Percentiles rank a stretch among this genome's conserved stretches.
Conservation (phyloP, 345 rosid species). For the Alliaria petiolata region DNA sequence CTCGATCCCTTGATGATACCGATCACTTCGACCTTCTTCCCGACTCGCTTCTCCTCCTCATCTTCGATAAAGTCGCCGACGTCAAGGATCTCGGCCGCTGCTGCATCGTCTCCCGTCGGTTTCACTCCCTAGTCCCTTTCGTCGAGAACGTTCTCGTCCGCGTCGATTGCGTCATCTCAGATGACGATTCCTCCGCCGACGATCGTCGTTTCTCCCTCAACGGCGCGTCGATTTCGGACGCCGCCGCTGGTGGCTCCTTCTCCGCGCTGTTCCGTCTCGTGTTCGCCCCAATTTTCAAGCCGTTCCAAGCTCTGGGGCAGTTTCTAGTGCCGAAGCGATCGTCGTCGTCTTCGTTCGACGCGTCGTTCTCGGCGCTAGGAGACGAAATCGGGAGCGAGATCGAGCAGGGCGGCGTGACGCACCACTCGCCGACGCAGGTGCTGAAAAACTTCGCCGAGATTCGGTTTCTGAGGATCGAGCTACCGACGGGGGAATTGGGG, state of each 20-base stretch:
- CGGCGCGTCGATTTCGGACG: slow-evolving; percentile 27
- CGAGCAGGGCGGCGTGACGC: slow-evolving; percentile 78
- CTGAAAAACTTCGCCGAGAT: slow-evolving; percentile 77
- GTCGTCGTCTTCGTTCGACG: not conserved
- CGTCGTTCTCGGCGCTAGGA: slow-evolving; percentile 34
- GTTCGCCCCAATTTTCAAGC: slow-evolving; percentile 63
- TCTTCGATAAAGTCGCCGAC: slow-evolving; percentile 84
- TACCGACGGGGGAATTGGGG: slow-evolving; percentile 86
- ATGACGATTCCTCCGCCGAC: slow-evolving; percentile 48
- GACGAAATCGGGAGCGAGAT: slow-evolving; percentile 45
- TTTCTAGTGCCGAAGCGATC: slow-evolving; percentile 53
- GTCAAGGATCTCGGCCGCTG: slow-evolving; percentile 95
- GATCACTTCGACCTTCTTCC: slow-evolving; percentile 94
- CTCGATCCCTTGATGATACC: slow-evolving; percentile 17
- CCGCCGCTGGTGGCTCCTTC: slow-evolving; percentile 32
- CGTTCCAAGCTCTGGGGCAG: slow-evolving; percentile 67
- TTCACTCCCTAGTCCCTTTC: slow-evolving; percentile 68
- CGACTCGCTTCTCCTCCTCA: slow-evolving; percentile 63
- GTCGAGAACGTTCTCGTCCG: slow-evolving; percentile 90
- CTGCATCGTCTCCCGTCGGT: slow-evolving; percentile 78
- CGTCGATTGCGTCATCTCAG: slow-evolving; percentile 92
- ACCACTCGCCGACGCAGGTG: slow-evolving; percentile 93
- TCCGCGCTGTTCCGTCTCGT: slow-evolving; percentile 50
- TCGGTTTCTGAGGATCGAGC: slow-evolving; percentile 72
- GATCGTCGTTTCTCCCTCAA: slow-evolving; percentile 42